These are phyloP conservation scores for Hordeum vulgare DNA, from an alignment of 176 grass and related monocot genomes.

Conservation along the genomic window DNA sequence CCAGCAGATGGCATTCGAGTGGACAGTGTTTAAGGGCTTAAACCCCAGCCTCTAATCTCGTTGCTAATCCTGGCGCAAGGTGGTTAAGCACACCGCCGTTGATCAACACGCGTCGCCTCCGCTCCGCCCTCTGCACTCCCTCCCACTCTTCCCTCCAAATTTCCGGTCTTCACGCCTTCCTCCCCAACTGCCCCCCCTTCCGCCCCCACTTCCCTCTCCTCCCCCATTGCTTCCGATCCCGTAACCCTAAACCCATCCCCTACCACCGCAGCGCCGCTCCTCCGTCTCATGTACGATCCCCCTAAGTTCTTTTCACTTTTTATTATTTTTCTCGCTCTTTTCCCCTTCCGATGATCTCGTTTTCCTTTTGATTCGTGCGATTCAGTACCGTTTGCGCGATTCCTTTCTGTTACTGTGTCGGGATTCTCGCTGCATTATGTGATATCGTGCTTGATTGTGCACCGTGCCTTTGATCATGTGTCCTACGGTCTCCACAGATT, in stretches of 20 bases:
- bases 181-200: background rate
- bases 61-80: slow-evolving; percentile 36
- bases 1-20: background rate
- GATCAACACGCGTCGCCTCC: slow-evolving; percentile 23
- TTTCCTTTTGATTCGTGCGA: background rate
- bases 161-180: slow-evolving; percentile 20
- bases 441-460: background rate
- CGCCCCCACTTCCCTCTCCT: background rate
- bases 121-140: background rate
- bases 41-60: slow-evolving; percentile 26
- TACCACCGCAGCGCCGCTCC: background rate
- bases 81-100: slow-evolving; percentile 8
- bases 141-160: slow-evolving; percentile 36
- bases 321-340: too few relatives aligned
- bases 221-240: background rate
- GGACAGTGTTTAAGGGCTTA: background rate
- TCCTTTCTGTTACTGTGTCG: background rate
- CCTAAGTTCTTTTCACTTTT: too few relatives aligned
- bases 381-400: background rate
- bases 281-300: background rate
- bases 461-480: background rate
- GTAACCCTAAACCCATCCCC: slow-evolving; percentile 2
- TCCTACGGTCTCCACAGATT: background rate
- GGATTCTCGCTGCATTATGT: background rate
- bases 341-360: background rate